A percentile compares a stretch with the other conserved stretches of the same genome.
Conservation (phyloP, 169 alveolate genomes). For the Plasmodium berghei region DNA sequence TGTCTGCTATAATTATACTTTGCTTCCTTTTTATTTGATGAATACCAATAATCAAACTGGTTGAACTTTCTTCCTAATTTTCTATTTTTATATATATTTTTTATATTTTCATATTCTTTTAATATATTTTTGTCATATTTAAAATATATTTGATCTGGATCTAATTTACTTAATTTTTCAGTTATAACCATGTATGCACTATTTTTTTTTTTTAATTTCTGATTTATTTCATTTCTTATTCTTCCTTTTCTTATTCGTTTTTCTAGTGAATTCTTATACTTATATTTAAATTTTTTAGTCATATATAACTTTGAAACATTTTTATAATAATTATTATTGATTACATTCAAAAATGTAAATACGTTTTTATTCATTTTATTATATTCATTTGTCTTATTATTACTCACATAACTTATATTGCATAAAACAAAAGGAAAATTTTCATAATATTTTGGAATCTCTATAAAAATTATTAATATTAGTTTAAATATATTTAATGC, state of each 20-base stretch:
- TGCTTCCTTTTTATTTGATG: constrained; percentile 69
- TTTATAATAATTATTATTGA: constrained; percentile 2
- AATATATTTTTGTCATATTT: constrained; percentile 75
- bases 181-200: constrained; percentile 75
- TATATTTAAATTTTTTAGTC: constrained; percentile 69
- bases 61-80: constrained; percentile 65
- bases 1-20: constrained; percentile 70
- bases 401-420: neutral
- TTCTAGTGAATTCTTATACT: constrained; percentile 59
- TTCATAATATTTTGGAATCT: constrained; percentile 18
- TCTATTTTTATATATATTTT: constrained; percentile 66
- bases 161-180: constrained; percentile 74
- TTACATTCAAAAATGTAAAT: constrained; percentile 19
- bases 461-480: constrained; percentile 11
- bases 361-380: neutral
- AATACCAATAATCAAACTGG: constrained; percentile 73
- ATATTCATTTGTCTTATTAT: neutral
- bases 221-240: constrained; percentile 68
- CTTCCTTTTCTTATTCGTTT: constrained; percentile 59
- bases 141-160: constrained; percentile 69
- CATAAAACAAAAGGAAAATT: constrained; percentile 10
- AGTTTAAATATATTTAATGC: neutral
- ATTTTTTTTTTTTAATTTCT: constrained; percentile 71
- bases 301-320: constrained; percentile 41
- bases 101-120: constrained; percentile 75